Base-by-base conservation (phyloP, 1,139 yeast species). In the Saccharomycopsis crataegensis region DNA sequence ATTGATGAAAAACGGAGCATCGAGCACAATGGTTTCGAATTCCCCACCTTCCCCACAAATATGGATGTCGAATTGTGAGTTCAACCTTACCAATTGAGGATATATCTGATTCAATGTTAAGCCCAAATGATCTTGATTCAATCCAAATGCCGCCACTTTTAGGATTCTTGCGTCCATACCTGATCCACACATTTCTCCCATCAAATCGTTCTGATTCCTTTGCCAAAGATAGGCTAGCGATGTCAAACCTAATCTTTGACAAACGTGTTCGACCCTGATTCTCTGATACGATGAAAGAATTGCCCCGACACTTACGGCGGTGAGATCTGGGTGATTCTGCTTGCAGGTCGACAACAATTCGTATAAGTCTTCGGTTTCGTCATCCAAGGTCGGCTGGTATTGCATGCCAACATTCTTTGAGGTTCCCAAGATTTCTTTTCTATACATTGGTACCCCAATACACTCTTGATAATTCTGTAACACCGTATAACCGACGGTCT, bases 21-120 rank as follows among this genome's bases (percentile, higher is more conserved):
- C 97, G 36, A 93, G 73, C 2, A 93, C 98, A 60, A 91, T 72
- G 0, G 96, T 85, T 65, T 93, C 99, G 66, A 90, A 93, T 67
- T 93, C 99, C 1, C 99, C 99, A 22, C 99, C 99, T 71, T 93
- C 99, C 8, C 99, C 99, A 71, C 99, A 93, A 0, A 93, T 81
- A 66, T 93, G 97, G 8, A 91, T 87, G 1, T 91, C 95, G 66
- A 80, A 91, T 68, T 72, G 70, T 9, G 66, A 60, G 63, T 91
- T 86, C 60, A 91, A 71, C 43, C 72, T 73, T 9, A 77, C 62
- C 64, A 93, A 68, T 1, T 73, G 76, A 0, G 89, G 85, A 54
- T 78, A 78, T 60, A 86, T 71, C 59, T 86, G 77, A 1, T 74
- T 76, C 46, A 93, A 72, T 4, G 83, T 72, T 64, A 78, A 76